Conservation (phyloP, 2,329 filamentous ascomycete species). For the Pseudocercospora pini-densiflorae region DNA sequence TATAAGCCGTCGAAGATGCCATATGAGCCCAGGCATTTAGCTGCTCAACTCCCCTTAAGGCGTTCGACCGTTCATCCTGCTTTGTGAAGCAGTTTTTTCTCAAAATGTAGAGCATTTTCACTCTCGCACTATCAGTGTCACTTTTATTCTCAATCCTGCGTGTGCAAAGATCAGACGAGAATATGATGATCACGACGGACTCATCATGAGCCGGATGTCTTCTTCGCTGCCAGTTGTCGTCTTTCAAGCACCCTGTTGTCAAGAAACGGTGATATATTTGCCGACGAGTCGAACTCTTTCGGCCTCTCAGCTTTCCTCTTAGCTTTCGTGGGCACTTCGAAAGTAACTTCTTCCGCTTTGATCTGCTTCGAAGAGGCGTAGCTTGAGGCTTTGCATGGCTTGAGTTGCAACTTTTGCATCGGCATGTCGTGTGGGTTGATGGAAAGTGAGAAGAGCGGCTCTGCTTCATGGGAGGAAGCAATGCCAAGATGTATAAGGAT, state of each 20-base stretch:
- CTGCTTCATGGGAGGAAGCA: neutral
- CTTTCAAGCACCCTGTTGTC: slow-evolving; percentile 14
- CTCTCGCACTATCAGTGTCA: neutral
- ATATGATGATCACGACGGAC: no score
- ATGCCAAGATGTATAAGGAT: neutral
- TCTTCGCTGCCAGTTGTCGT: slow-evolving; percentile 4
- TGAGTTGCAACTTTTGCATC: neutral
- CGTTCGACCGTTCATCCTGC: no score
- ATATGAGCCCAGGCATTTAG: no score
- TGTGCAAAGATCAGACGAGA: no score
- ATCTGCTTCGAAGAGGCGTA: neutral
- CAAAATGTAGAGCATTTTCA: no score
- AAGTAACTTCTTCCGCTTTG: slow-evolving; percentile 3
- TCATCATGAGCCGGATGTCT: no score
- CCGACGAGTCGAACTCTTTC: slow-evolving; percentile 19
- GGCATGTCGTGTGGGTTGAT: neutral
- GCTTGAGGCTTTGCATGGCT: neutral
- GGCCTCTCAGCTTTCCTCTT: slow-evolving; percentile 11
- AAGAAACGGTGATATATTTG: slow-evolving; percentile 11
- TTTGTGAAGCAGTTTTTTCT: no score
- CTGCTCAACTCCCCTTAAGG: no score
- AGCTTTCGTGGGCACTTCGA: slow-evolving; percentile 11
- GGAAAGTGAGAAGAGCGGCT: neutral
- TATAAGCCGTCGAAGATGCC: no score
- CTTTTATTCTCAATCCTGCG: neutral